Conservation (phyloP, 2,329 filamentous ascomycete species). For the Fragosphaeria purpurea region DNA sequence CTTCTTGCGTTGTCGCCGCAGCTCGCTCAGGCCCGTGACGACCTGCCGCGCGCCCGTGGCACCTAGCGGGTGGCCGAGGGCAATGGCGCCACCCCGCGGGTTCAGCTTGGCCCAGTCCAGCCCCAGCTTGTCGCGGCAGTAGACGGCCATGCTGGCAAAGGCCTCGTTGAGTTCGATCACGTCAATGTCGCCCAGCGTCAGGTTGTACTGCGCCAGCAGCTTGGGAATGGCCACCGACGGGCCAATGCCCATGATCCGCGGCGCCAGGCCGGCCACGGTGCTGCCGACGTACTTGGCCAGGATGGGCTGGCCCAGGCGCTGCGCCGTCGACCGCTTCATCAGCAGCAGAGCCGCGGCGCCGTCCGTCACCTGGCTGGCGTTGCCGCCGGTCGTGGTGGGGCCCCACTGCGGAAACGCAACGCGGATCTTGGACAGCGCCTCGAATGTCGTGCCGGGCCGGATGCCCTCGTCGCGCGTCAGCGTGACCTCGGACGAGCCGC, state of each 20-base stretch:
- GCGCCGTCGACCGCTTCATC: conserved; percentile 88
- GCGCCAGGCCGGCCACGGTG: conserved; percentile 80
- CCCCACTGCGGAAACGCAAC: conserved; percentile 87
- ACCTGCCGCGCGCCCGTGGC: conserved; percentile 72
- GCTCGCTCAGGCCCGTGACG: conserved; percentile 67
- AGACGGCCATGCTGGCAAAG: conserved; percentile 95
- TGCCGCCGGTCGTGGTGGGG: conserved; percentile 77
- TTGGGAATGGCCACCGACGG: conserved; percentile 68
- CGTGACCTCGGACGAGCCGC: conserved; percentile 66
- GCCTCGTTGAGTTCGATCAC: conserved; percentile 95
- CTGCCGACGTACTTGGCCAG: conserved; percentile 90
- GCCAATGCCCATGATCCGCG: conserved; percentile 94
- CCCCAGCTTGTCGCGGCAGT: conserved; percentile 67
- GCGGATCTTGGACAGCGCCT: conserved; percentile 73
- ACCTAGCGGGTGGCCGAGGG: conserved; percentile 66
- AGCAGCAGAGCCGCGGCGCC: conserved; percentile 81
- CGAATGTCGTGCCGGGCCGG: conserved; percentile 78
- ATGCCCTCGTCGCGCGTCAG: conserved; percentile 84
- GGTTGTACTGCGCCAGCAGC: conserved; percentile 68
- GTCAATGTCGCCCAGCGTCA: conserved; percentile 75
- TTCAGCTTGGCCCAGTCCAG: conserved; percentile 72
- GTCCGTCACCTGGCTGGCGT: conserved; percentile 90
- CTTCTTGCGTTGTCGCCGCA: conserved; percentile 78
- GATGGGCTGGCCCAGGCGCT: conserved; percentile 81
- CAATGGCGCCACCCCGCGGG: conserved; percentile 70